Conservation (phyloP, 176 grass and related monocot genomes). For the Cocos nucifera region DNA sequence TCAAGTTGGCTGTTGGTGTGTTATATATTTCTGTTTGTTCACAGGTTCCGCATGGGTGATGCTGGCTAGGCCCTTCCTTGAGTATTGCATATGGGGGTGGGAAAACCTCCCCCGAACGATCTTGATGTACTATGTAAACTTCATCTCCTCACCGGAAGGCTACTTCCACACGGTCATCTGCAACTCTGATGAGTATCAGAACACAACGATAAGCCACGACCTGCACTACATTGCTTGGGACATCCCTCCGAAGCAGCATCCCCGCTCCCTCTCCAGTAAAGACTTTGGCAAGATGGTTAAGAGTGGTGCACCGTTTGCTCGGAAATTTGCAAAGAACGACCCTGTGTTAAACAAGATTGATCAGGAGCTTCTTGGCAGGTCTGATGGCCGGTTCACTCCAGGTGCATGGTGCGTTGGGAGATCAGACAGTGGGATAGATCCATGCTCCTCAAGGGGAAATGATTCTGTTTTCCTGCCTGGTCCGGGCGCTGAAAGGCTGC, state of each 20-base stretch:
- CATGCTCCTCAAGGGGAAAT: conserved; percentile 50
- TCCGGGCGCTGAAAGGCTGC: conserved; percentile 57
- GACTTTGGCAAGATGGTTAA: conserved; percentile 75
- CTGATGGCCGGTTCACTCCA: conserved; percentile 51
- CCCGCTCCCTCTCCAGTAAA: conserved; percentile 53
- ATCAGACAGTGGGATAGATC: conserved; percentile 39
- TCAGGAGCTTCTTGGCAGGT: conserved; percentile 52
- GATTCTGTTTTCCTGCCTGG: conserved; percentile 49
- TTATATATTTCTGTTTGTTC: not conserved
- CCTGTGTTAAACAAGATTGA: conserved; percentile 77
- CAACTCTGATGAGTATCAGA: conserved; percentile 51
- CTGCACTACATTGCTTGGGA: conserved; percentile 87
- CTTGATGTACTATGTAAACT: conserved; percentile 87
- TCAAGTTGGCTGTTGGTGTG: too few relatives aligned
- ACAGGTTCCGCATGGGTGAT: conserved; percentile 95
- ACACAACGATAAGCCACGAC: conserved; percentile 62
- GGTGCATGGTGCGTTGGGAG: conserved; percentile 68
- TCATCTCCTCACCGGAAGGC: conserved; percentile 87
- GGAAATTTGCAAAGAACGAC: conserved; percentile 80
- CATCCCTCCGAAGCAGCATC: conserved; percentile 84
- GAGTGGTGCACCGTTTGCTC: conserved; percentile 64
- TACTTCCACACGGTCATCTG: conserved; percentile 94
- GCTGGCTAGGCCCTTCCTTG: conserved; percentile 60
- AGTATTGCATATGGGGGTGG: conserved; percentile 88
- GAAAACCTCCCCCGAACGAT: conserved; percentile 73